Conservation (phyloP, 2,329 filamentous ascomycete species). For the Chrysoporthe puriensis region DNA sequence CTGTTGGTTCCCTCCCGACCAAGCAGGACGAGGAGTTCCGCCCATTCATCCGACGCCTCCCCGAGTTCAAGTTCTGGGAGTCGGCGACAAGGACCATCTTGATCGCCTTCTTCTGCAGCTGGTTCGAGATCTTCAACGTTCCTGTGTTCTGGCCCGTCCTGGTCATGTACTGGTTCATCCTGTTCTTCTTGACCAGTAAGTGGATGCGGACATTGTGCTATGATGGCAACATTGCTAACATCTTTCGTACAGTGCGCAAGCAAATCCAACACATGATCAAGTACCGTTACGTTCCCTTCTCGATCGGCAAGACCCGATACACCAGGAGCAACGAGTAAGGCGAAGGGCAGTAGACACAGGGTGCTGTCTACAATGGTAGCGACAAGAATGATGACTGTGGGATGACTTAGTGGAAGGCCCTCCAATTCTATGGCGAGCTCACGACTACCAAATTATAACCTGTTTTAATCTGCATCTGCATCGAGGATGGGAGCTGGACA, state of each 20-base stretch:
- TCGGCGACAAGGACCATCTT: conserved; percentile 84
- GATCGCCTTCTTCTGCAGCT: conserved; percentile 85
- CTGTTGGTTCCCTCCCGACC: conserved; percentile 80
- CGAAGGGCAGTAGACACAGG: not conserved
- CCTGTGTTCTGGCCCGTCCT: conserved; percentile 99
- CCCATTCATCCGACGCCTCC: conserved; percentile 92
- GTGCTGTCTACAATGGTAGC: not conserved
- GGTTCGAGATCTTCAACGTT: conserved; percentile 93
- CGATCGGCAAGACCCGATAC: conserved; percentile 86
- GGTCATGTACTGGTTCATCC: conserved; percentile 97
- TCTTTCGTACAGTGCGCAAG: conserved; percentile 75
- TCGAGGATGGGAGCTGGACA: conserved; percentile 16
- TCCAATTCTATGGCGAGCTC: conserved; percentile 25
- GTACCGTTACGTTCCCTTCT: conserved; percentile 96
- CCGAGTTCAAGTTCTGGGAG: conserved; percentile 99
- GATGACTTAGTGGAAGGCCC: conserved; percentile 7
- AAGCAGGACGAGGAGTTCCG: conserved; percentile 98
- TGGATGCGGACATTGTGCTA: conserved; percentile 32
- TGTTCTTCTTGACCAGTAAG: conserved; percentile 94
- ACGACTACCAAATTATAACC: conserved; percentile 21
- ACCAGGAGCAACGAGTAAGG: conserved; percentile 60
- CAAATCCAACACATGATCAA: conserved; percentile 99
- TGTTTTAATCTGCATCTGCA: conserved; percentile 30
- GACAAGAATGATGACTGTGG: conserved; percentile 16
- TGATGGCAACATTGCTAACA: conserved; percentile 13